Conservation (phyloP, 2,329 filamentous ascomycete genomes). For the Knufia fluminis region DNA sequence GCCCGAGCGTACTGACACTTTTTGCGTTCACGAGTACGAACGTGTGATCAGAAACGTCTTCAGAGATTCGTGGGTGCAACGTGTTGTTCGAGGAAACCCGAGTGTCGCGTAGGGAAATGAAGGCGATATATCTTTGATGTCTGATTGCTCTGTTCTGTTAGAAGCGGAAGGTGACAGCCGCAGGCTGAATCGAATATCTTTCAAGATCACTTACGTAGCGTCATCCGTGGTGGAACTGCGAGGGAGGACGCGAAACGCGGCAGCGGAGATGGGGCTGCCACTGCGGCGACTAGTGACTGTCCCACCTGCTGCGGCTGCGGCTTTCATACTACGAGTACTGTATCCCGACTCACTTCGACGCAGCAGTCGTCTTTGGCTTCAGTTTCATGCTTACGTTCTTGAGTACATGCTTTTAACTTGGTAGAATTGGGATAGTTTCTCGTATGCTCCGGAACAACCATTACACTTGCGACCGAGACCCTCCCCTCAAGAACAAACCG, state of each 20-base stretch:
- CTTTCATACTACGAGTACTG: too few relatives aligned
- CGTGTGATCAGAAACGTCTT: too few relatives aligned
- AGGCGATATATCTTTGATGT: too few relatives aligned
- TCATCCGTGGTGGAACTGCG: neutral
- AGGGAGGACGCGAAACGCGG: slow-evolving; percentile 4
- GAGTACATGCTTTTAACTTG: neutral
- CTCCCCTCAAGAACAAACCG: neutral
- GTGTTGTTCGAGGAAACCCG: slow-evolving; percentile 5
- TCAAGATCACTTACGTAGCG: neutral
- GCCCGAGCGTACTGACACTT: too few relatives aligned
- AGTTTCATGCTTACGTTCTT: neutral
- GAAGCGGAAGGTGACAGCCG: neutral
- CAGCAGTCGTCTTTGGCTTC: too few relatives aligned
- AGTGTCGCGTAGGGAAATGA: too few relatives aligned
- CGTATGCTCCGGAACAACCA: neutral
- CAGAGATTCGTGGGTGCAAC: too few relatives aligned
- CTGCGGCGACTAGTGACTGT: too few relatives aligned
- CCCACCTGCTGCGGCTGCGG: neutral
- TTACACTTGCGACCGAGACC: neutral
- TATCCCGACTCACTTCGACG: too few relatives aligned
- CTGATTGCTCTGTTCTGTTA: too few relatives aligned
- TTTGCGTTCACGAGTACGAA: too few relatives aligned
- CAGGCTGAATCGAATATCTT: neutral
- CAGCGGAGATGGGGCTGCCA: slow-evolving; percentile 1
- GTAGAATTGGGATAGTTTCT: neutral